phyloP scores from a whole-genome alignment of 225 moss, liverwort and hornwort genomes.

The Antitrichia curtipendula region DNA sequence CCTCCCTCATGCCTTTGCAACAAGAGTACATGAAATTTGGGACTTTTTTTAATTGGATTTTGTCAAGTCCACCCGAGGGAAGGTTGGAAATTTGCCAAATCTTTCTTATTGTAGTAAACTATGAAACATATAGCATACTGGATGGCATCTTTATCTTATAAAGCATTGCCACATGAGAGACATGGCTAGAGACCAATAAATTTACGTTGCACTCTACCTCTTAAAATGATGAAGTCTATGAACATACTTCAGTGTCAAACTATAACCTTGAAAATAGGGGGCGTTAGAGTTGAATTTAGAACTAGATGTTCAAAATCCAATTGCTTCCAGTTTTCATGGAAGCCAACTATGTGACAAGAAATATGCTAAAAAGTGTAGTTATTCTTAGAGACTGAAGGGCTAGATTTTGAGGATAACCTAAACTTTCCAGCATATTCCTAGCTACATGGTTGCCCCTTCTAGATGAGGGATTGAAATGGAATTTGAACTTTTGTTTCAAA shows the following conservation, averaged over 20 bases:
- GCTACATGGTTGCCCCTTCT: too few relatives aligned
- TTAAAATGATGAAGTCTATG: neutral
- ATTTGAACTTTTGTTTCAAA: neutral
- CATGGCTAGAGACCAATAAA: neutral
- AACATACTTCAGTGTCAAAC: neutral
- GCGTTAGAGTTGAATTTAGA: neutral
- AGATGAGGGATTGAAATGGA: too few relatives aligned
- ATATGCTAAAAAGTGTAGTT: too few relatives aligned
- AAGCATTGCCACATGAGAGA: neutral
- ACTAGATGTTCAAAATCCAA: neutral
- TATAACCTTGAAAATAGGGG: neutral
- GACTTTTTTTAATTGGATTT: neutral
- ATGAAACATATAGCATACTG: too few relatives aligned
- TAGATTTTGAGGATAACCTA: neutral
- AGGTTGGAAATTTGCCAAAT: neutral
- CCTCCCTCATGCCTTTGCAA: neutral
- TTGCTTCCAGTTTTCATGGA: neutral
- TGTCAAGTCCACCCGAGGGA: neutral
- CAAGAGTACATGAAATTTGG: neutral
- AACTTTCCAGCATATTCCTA: neutral
- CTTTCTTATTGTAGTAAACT: neutral
- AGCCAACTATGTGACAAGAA: too few relatives aligned
- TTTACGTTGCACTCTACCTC: rapidly evolving
- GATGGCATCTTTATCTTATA: neutral
- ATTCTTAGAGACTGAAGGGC: too few relatives aligned